Conservation (phyloP, 768 basidiomycete genomes). For the Sarcomyxa edulis region DNA sequence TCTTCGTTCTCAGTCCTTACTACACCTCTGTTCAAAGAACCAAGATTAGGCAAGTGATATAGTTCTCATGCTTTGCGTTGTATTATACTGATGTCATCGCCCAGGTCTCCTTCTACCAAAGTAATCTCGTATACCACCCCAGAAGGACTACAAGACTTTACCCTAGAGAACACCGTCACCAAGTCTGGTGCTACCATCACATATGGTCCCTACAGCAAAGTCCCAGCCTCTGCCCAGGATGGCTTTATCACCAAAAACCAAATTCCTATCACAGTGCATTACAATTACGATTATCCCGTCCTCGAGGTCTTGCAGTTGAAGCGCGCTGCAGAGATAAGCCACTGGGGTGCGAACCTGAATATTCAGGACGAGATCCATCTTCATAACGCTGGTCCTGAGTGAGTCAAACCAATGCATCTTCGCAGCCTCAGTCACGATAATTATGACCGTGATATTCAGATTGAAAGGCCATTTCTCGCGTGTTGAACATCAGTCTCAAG, state of each 20-base stretch:
- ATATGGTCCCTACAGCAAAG: conserved; percentile 81
- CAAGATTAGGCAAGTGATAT: conserved; percentile 68
- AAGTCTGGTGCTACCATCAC: conserved; percentile 79
- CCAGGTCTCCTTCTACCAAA: conserved; percentile 65
- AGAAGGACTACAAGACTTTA: conserved; percentile 51
- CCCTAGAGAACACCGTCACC: conserved; percentile 58
- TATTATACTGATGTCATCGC: conserved; percentile 3
- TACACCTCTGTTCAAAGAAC: conserved; percentile 75
- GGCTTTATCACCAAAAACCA: conserved; percentile 60
- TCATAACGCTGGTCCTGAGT: conserved; percentile 90
- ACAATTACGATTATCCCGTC: conserved; percentile 77
- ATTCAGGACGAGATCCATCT: conserved; percentile 84
- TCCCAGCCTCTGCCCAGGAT: conserved; percentile 56
- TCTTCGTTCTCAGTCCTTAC: conserved; percentile 86
- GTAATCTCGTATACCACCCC: conserved; percentile 73
- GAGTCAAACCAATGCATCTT: conserved; percentile 31
- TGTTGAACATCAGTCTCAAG: conserved; percentile 75
- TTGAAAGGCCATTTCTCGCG: conserved; percentile 96
- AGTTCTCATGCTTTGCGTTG: neutral
- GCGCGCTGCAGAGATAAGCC: conserved; percentile 85
- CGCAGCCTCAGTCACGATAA: neutral
- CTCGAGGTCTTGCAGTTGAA: conserved; percentile 68
- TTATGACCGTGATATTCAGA: conserved; percentile 33
- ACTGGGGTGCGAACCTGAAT: conserved; percentile 95
- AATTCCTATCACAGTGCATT: conserved; percentile 69